Evolutionary conservation across 805 yeast genomes (phyloP).

Genomic region (Metschnikowia proteae): DNA sequence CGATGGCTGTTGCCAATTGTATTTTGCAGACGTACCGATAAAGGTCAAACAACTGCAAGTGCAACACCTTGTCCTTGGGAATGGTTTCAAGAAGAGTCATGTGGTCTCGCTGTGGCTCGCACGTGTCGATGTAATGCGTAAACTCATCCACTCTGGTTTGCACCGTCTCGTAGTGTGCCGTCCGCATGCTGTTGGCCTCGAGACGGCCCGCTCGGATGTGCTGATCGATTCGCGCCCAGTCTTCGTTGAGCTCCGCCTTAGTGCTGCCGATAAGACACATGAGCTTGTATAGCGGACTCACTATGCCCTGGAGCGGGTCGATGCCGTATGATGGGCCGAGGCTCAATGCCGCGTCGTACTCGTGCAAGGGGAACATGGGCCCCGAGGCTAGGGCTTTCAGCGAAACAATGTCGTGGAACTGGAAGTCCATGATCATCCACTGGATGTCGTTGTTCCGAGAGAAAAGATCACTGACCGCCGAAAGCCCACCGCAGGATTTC

Average conservation of each 20-base stretch:
- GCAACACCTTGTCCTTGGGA: constrained; percentile 10
- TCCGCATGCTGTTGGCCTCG: constrained; percentile 2
- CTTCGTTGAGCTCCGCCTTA: constrained; percentile 9
- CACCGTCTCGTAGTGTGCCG: constrained; percentile 10
- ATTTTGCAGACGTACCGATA: constrained; percentile 13
- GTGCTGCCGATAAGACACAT: constrained; percentile 15
- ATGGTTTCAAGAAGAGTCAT: constrained; percentile 7
- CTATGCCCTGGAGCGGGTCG: constrained; percentile 19
- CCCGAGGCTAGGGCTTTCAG: constrained; percentile 16
- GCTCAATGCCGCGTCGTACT: constrained; percentile 13
- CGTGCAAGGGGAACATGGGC: constrained; percentile 15
- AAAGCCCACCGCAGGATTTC: constrained; percentile 16
- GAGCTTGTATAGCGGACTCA: constrained; percentile 15
- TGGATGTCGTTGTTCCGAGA: constrained; percentile 18
- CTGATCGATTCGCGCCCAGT: constrained; percentile 5
- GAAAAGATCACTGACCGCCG: constrained; percentile 10
- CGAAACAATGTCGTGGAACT: constrained; percentile 21
- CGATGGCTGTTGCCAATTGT: constrained; percentile 14
- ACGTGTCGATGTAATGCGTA: constrained; percentile 3
- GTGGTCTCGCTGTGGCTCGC: constrained; percentile 15
- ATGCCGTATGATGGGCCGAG: constrained; percentile 16
- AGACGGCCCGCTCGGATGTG: background rate
- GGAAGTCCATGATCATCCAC: constrained; percentile 20
- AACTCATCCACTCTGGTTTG: constrained; percentile 4
- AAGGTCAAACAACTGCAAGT: constrained; percentile 16